phyloP scores from a whole-genome alignment of 371 early-diverging fungal genomes.

The Mucor plumbeus region DNA sequence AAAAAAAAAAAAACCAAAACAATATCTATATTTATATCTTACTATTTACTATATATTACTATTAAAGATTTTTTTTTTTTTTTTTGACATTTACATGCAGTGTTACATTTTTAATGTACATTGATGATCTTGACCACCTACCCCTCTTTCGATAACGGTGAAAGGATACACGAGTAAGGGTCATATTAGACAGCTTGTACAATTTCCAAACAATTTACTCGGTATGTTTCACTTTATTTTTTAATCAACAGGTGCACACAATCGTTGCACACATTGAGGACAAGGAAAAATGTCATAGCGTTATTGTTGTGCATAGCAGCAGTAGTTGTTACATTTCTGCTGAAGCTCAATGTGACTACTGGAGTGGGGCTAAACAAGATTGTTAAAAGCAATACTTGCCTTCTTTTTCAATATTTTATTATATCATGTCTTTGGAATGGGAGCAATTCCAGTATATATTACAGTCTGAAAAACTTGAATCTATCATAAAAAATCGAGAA shows the following conservation, averaged over 20 bases:
- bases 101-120: conserved; percentile 10
- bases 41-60: conserved; percentile 1
- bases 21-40: neutral
- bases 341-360: conserved; percentile 5
- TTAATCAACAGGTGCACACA: too few species aligned
- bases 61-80: neutral
- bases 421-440: conserved; percentile 22
- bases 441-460: conserved; percentile 17
- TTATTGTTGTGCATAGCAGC: neutral
- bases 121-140: neutral
- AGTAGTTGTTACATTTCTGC: neutral
- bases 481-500: conserved; percentile 1
- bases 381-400: neutral
- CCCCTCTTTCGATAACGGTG: neutral
- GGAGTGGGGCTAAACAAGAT: neutral
- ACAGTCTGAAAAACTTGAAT: neutral
- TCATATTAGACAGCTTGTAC: conserved; percentile 4
- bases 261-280: conserved; percentile 10
- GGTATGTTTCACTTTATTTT: conserved; percentile 5
- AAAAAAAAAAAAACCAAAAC: too few species aligned
- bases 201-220: neutral
- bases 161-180: conserved; percentile 21
- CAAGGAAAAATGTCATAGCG: conserved; percentile 14
- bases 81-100: conserved; percentile 12
- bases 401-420: neutral